Base-by-base conservation (phyloP, 2,329 filamentous ascomycete genomes). In the Aspergillus japonicus region DNA sequence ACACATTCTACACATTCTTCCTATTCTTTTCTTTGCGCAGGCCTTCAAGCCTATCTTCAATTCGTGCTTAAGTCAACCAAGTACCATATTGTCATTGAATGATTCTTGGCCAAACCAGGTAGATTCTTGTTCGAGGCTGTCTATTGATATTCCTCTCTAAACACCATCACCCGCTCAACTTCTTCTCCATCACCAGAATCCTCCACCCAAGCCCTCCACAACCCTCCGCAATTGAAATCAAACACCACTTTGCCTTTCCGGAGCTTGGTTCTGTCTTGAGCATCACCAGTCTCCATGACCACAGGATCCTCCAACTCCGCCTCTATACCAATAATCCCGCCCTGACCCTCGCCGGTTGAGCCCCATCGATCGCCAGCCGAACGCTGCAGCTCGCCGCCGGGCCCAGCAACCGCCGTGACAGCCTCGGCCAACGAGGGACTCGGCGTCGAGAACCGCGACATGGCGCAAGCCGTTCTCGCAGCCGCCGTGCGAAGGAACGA, bases 141-240 rank as follows among this genome's bases (percentile, higher is more conserved):
- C 51, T 56, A 58, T 48, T 59, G 47, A 61, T 79, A 78, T 49
- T 77, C 72, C 31, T 76, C 75, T 57, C 70, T 72, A 58, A 80
- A 81, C 1, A 80, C 78, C 77, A 79, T 79, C 14, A 79, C 72
- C 51, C 66, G 70, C 62, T 79, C 76, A 23, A 66, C 55, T 12
- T 76, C 72, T 35, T 65, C 64, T 4, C 70, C 72, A 64, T 69
- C 55, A 11, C 57, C 65, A 23, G 71, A 69, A 51, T 77, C 74
- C 58, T 84, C 81, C 54, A 82, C 77, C 78, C 89, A 94, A 0
- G 91, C 91, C 21, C 92, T 83, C 70, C 92, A 95, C 90, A 96
- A 93, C 0, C 92, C 92, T 4, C 88, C 89, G 67, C 90, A 95
- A 71, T 96, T 96, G 72, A 88, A 92, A 67, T 93, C 90, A 72